These are phyloP conservation scores for Amphichorda felina DNA, from an alignment of 2,329 filamentous ascomycete genomes.

Conservation along the genomic window DNA sequence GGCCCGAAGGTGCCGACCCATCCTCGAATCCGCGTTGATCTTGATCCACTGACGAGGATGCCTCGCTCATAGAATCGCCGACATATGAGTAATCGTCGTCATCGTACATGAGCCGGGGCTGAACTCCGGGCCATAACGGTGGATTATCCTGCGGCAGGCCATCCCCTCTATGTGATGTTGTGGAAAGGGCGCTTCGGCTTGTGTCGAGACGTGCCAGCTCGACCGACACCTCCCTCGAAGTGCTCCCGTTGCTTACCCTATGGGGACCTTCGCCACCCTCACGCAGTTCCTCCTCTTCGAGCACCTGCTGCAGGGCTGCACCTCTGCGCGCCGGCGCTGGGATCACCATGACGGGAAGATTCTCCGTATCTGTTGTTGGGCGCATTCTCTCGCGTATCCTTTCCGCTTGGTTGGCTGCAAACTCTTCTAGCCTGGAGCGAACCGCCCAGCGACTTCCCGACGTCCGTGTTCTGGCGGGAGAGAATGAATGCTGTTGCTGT, in stretches of 20 bases:
- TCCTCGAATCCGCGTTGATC: neutral
- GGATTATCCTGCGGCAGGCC: constrained; percentile 18
- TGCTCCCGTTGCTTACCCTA: constrained; percentile 8
- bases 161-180: constrained; percentile 10
- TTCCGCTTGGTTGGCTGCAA: constrained; percentile 49
- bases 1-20: neutral
- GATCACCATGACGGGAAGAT: constrained; percentile 47
- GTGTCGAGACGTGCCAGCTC: constrained; percentile 7
- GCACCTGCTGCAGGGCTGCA: constrained; percentile 40
- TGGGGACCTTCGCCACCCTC: neutral
- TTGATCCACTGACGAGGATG: constrained; percentile 14
- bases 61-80: constrained; percentile 13
- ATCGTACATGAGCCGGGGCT: constrained; percentile 17
- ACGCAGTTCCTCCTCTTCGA: constrained; percentile 36
- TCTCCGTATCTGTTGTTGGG: constrained; percentile 40
- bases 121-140: constrained; percentile 31
- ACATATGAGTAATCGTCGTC: constrained; percentile 20
- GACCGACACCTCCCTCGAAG: constrained; percentile 10
- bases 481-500: neutral
- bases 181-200: constrained; percentile 10
- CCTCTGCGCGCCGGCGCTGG: constrained; percentile 49
- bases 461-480: neutral
- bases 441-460: constrained; percentile 38
- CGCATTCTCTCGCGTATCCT: constrained; percentile 43
- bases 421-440: constrained; percentile 44